Base-by-base conservation (phyloP, 192 early-diverging fungal genomes). In the Diversispora epigaea region DNA sequence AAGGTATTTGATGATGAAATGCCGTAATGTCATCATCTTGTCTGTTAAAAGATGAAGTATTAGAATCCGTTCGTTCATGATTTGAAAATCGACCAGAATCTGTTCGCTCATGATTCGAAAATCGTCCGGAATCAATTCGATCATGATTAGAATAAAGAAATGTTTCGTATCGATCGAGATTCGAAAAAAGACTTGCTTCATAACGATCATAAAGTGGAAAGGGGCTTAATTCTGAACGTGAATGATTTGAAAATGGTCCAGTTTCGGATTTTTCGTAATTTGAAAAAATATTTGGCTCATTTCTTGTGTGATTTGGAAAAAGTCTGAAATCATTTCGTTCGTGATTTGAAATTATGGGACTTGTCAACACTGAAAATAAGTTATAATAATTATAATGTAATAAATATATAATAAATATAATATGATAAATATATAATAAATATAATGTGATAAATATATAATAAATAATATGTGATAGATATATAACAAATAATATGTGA, bases 1-100 rank as follows among this genome's bases (percentile, higher is more conserved):
- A 17, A 1, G 61, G 61, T 41, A 63, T 41, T 63, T 63, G 61
- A 40, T 63, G 61, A 63, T 63, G 61, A 63, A 63, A 63, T 5
- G 61, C 61, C 4, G 61, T 63, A 63, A 63, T 7, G 17, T 63
- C 61, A 15, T 7, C 40, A 15, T 63, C 61, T 41, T 41, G 61
- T 52, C 50, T 52, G 50, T 52, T 52, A 52, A 12, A 17, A 17
- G 17, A 52, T 17, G 50, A 17, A 52, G 14, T 17, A 11, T 17
- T 52, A 0, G 50, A 17, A 12, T 52, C 50, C 9, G 17, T 11
- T 17, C 50, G 50, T 52, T 52, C 50, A 52, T 52, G 50, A 17
- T 52, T 52, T 52, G 17, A 52, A 52, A 52, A 52, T 17, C 50
- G 50, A 4, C 50, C 50, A 17, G 11, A 17, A 52, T 52, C 50